Percentiles rank a stretch among this genome's conserved stretches.
phyloP scores from a whole-genome alignment of 352 stramenopile species.

The Globisporangium mamillatum region DNA sequence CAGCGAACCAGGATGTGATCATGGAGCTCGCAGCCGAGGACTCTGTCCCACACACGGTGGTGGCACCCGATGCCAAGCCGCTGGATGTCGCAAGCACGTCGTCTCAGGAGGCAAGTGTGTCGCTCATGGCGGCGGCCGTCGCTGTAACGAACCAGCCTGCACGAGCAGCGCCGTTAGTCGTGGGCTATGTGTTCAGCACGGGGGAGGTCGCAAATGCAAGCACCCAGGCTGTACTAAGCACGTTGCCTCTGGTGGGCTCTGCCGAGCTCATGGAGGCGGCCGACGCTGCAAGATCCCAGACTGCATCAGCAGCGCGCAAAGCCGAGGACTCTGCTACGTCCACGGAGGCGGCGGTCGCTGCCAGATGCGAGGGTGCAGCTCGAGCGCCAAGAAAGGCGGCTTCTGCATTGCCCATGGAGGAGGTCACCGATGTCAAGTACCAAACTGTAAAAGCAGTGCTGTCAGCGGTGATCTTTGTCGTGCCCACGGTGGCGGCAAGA shows the following conservation, averaged over 20 bases:
- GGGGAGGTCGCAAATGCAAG: slow-evolving; percentile 71
- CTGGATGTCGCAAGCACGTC: slow-evolving; percentile 63
- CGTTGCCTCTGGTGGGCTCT: slow-evolving; percentile 75
- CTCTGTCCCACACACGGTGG: slow-evolving; percentile 57
- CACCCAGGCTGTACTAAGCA: slow-evolving; percentile 67
- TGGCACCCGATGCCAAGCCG: slow-evolving; percentile 49
- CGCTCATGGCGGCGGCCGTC: slow-evolving; percentile 56
- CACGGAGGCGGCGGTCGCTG: slow-evolving; percentile 78
- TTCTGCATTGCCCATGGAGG: slow-evolving; percentile 84
- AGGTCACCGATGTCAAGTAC: slow-evolving; percentile 74
- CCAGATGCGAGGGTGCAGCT: slow-evolving; percentile 67
- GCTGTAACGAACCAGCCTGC: slow-evolving; percentile 42
- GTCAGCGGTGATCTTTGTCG: slow-evolving; percentile 79
- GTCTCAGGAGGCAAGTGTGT: slow-evolving; percentile 65
- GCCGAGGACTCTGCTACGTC: slow-evolving; percentile 79
- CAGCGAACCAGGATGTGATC: slow-evolving; percentile 29
- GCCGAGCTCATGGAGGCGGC: slow-evolving; percentile 74
- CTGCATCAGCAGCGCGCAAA: slow-evolving; percentile 80
- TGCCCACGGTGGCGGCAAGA: slow-evolving; percentile 75
- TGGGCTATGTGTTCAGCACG: slow-evolving; percentile 65
- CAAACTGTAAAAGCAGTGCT: slow-evolving; percentile 69
- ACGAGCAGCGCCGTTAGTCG: slow-evolving; percentile 50
- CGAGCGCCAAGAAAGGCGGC: slow-evolving; percentile 82
- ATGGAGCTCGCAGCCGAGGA: slow-evolving; percentile 51
- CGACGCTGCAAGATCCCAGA: slow-evolving; percentile 75